Evolutionary conservation across 331 rosid species (phyloP).

Genomic region (Phaseolus coccineus): DNA sequence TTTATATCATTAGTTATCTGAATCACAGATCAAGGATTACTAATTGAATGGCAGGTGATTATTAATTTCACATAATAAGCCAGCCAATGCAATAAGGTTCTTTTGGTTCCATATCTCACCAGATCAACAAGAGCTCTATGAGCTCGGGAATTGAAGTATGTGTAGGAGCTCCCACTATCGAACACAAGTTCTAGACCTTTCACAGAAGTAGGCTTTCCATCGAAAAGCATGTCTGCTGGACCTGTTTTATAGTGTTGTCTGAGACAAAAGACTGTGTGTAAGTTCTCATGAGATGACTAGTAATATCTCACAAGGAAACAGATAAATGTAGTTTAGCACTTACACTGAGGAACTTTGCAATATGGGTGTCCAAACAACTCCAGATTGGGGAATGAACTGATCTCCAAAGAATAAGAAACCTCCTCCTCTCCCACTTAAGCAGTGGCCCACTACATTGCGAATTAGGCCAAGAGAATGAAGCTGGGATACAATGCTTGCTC

Average conservation of each 20-base stretch:
- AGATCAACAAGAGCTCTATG: conserved; percentile 52
- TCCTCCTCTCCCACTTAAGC: conserved; percentile 72
- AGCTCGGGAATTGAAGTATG: conserved; percentile 68
- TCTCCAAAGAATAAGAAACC: conserved; percentile 82
- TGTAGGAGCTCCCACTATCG: conserved; percentile 90
- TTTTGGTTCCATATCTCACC: conserved; percentile 56
- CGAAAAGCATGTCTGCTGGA: conserved; percentile 70
- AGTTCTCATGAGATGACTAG: not conserved
- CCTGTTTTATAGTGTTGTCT: conserved; percentile 74
- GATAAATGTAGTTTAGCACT: conserved; percentile 34
- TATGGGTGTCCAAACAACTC: conserved; percentile 71
- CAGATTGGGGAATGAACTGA: conserved; percentile 61
- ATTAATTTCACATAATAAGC: not conserved
- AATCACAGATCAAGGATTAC: conserved; percentile 28
- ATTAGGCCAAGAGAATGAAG: conserved; percentile 54
- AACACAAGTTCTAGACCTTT: conserved; percentile 63
- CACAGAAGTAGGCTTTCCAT: conserved; percentile 56
- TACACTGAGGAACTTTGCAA: conserved; percentile 52
- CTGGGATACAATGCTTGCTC: conserved; percentile 68
- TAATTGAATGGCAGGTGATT: not conserved
- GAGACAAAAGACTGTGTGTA: conserved; percentile 35
- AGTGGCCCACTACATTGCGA: conserved; percentile 76
- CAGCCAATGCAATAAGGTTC: not conserved
- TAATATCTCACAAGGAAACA: not conserved
- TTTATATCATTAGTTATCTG: conserved; percentile 66